Base-by-base conservation (phyloP, 1,139 yeast genomes). In the Diutina ranongensis region DNA sequence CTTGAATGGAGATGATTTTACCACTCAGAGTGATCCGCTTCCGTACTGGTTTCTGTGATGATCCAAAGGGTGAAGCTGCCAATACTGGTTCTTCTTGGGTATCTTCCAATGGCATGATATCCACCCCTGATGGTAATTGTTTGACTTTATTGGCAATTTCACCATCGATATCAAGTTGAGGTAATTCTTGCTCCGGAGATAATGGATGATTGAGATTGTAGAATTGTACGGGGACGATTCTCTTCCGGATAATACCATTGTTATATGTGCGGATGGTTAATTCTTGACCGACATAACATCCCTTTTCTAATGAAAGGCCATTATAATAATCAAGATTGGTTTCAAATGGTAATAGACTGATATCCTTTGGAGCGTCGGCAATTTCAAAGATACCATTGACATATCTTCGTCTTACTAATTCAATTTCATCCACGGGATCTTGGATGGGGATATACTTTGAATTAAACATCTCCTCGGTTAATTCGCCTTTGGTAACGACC, bases 201-300 rank as follows among this genome's bases (percentile, higher is more conserved):
- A n/a, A n/a, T n/a, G n/a, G n/a, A 13, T 38, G 32, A 10, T 16
- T 16, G 3, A 16, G 10, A 7, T 20, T n/a, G 20, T 38, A 32
- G 49, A 87, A 66, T 49, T 72, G 76, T 1, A 84, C 78, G 0
- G 97, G 96, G 41, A 85, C 76, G 2, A 88, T 67, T 47, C 98
- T 68, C 57, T 89, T 88, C 22, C 95, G 71, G 13, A 89, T 77
- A 2, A 81, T 76, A 2, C 97, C 96, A 42, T 83, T 80, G 50
- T 86, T 87, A 57, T 73, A 81, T 0, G 97, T 84, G 55, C 98
- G 73, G 19, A 89, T 87, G 0, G 97, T 89, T 47, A 92, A 68
- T 59, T 92, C 99, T 61, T 92, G 98, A 0, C 99, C 99, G 19
- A 87, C 82, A 55, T 92, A 92, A 60, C 99, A 92, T 2, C 99